These are phyloP conservation scores for Leersia perrieri DNA, from an alignment of 176 grass and related monocot genomes.

Conservation along the genomic window DNA sequence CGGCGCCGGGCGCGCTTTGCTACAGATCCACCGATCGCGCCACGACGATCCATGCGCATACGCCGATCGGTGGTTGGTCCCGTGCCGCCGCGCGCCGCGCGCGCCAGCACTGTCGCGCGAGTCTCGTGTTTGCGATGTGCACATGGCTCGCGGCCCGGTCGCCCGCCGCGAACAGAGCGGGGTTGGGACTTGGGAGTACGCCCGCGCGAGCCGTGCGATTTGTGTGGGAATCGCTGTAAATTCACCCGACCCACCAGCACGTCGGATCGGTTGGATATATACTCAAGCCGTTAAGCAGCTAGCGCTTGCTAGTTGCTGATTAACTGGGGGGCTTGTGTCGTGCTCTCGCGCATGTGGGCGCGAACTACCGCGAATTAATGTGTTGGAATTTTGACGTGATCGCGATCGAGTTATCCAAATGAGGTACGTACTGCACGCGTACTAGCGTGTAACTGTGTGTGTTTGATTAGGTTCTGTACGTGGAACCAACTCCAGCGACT, in stretches of 20 bases:
- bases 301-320: too few species aligned
- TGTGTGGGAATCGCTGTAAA: constrained; percentile 1
- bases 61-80: too few species aligned
- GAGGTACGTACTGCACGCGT: not conserved
- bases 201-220: not conserved
- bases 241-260: not conserved
- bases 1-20: not conserved
- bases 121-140: too few species aligned
- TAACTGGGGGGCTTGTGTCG: not conserved
- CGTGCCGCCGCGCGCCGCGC: too few species aligned
- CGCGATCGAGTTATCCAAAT: not conserved
- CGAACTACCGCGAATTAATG: constrained; percentile 18
- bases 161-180: not conserved
- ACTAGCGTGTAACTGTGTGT: not conserved
- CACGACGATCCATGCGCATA: too few species aligned
- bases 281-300: too few species aligned
- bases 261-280: not conserved
- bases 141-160: not conserved
- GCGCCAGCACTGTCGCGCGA: not conserved
- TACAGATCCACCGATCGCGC: not conserved
- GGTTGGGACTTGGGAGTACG: too few species aligned
- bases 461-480: not conserved
- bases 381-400: not conserved
- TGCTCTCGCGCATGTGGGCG: not conserved
- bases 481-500: not conserved